Evolutionary conservation across 2,329 filamentous ascomycete species (phyloP), one percentile per base, ranked within the genome.

Genomic region (Colletotrichum lini): DNA sequence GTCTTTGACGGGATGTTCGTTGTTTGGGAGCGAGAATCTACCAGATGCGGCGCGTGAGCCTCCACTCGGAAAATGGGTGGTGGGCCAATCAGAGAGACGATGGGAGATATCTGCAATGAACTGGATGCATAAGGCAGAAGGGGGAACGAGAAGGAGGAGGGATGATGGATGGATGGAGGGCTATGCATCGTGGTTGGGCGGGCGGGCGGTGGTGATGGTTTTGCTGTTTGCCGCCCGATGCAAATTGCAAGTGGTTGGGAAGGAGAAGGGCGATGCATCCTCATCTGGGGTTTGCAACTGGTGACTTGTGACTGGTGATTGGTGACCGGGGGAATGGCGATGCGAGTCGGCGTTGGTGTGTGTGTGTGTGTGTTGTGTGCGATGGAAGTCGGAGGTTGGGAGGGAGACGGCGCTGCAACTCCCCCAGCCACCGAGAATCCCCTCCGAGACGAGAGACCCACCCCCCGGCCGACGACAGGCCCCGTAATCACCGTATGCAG

Each of bases 171-270:
- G 49, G 53, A 58, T 13, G 57, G 49, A 53, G 53, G 58, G 30
- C 18, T 38, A 47, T 44, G 54, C 49, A 70, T 65, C 26, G 61
- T 52, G 60, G 66, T 23, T 65, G 70, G 63, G 47, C 45, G 57
- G 57, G 56, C 26, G 56, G 67, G 63, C 40, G 26, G 57, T 68
- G 30, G 38, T 63, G 65, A 23, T 58, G 30, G 68, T 71, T 71
- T 71, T 71, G 68, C 65, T 54, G 44, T 40, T 62, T 67, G 65
- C 1, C 18, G 50, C 35, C n/a, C 21, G 38, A 16, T 21, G 6
- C n/a, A 30, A 58, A 68, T 59, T 62, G 26, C 44, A 60, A 66
- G 68, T 71, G 68, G 68, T 71, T 71, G 68, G 68, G 68, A 42
- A 56, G 63, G 26, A 23, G 47, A n/a, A 38, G 7, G 10, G 15